Percentiles rank a stretch among this genome's conserved stretches.
phyloP scores from a whole-genome alignment of 805 yeast genomes.

The Lipomyces anomalus region DNA sequence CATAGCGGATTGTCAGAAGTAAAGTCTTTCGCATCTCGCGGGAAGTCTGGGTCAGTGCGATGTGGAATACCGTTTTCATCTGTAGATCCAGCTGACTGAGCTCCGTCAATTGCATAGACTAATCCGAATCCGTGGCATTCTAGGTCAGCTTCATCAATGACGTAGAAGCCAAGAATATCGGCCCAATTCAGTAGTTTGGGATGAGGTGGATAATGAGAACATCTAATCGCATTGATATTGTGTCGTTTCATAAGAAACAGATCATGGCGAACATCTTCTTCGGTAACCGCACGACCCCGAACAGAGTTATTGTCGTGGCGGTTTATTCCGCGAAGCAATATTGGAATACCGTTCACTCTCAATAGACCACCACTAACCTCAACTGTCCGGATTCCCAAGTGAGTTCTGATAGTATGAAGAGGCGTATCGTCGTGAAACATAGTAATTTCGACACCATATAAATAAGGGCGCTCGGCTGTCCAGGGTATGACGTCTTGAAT shows the following conservation, averaged over 20 bases:
- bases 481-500: conserved; percentile 32
- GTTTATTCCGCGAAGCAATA: conserved; percentile 35
- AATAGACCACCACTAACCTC: conserved; percentile 31
- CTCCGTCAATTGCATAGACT: conserved; percentile 4
- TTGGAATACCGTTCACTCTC: conserved; percentile 31
- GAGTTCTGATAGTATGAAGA: conserved; percentile 24
- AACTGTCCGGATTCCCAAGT: conserved; percentile 33
- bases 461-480: conserved; percentile 36
- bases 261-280: conserved; percentile 34
- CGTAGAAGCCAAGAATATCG: conserved; percentile 35
- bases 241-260: conserved; percentile 34
- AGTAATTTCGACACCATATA: conserved; percentile 27
- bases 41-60: conserved; percentile 9
- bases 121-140: conserved; percentile 37
- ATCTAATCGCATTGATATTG: conserved; percentile 36
- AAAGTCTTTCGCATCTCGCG: conserved; percentile 26
- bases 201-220: conserved; percentile 38
- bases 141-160: conserved; percentile 37
- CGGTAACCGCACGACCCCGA: conserved; percentile 36
- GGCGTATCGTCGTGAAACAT: conserved; percentile 13
- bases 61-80: conserved; percentile 7
- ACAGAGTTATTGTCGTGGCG: conserved; percentile 37
- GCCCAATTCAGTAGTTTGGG: conserved; percentile 34
- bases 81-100: too few relatives aligned
- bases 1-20: conserved; percentile 34